Evolutionary conservation across 208 protist species (phyloP), one percentile per base, ranked within the genome.

Genomic region (Trypanosomatidae sp.): DNA sequence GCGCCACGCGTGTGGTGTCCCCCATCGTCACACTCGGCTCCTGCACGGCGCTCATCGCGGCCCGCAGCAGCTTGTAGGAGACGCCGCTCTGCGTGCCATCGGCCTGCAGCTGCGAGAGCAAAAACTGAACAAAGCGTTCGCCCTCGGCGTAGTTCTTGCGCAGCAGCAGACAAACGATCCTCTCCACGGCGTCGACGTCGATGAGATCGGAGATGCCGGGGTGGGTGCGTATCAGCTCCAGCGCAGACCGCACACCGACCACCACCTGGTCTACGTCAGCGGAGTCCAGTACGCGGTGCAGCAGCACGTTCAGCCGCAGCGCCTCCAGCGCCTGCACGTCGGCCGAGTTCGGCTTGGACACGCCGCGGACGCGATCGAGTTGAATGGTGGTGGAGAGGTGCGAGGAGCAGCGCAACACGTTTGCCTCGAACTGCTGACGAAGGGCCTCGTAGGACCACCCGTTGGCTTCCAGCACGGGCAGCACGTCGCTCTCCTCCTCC

Each of bases 201-300:
- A 96, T 86, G 55, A 92, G 86, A n/a, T 91, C 87, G 39, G 93
- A 79, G 69, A 88, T 88, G 36, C 87, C 91, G 3, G 85, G 87
- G 79, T 93, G 86, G 0, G 82, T 71, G 17, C 70, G 55, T 41
- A 95, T 86, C 30, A 89, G 55, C 44, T 90, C 84, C 44, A 95
- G 74, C 25, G 82, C 82, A 55, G 72, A 73, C 13, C 74, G 77
- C 55, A 91, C 79, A 17, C 87, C 82, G 30, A 69, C 69, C 12
- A 86, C 79, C 44, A 92, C 81, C 56, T 80, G 77, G 28, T 84
- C 83, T 15, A 78, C 77, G 65, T 90, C 82, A 10, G 82, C 76
- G 49, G 83, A 85, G 55, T 77, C 62, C 33, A 91, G 71, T 65
- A 91, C 85, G 52, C 76, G 84, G 33, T 89, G 88, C 44, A 95